Evolutionary conservation across 768 basidiomycete species (phyloP), one percentile per base, ranked within the genome.

Genomic region (Pleurotus pulmonarius): DNA sequence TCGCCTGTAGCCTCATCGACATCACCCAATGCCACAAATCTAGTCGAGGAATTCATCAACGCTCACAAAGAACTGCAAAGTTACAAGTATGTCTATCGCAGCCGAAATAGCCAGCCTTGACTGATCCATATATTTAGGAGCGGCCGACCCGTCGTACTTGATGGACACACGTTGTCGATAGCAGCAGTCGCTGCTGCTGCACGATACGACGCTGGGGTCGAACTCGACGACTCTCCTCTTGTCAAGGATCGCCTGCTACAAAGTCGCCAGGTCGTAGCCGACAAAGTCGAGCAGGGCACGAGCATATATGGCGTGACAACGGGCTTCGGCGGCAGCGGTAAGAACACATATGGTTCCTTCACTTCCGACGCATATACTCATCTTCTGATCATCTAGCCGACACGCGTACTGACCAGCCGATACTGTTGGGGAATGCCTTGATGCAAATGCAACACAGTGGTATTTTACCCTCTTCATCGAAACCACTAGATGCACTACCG

Each of bases 281-380:
- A 78, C 63, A 92, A 92, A 69, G 78, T 93, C 39, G 78, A 80
- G 18, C 74, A 77, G 3, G 83, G 85, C 8, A 78, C 82, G 51
- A 89, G 87, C 60, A 79, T 94, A 16, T 94, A 94, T 61, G 92
- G 92, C 20, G 87, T 94, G 41, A 88, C 88, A 2, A 83, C 80
- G 37, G 92, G 92, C 46, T 94, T 91, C 63, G 92, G 92, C 40
- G 92, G 91, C n/a, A 88, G 86, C 63, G 92, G 38, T 56, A 44
- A 12, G 43, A n/a, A 24, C 38, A 56, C 8, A 34, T 37, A 29
- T 16, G 45, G 39, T 25, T 46, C 34, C 38, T 46, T 4, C 13
- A 15, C 34, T 41, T 13, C 51, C 41, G 38, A 41, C 22, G 38
- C 22, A 37, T 43, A 13, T 24, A 13, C 29, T 25, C 13, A 20